These are phyloP conservation scores for Acidiella bohemica DNA, from an alignment of 495 filamentous ascomycete species.

Conservation along the genomic window DNA sequence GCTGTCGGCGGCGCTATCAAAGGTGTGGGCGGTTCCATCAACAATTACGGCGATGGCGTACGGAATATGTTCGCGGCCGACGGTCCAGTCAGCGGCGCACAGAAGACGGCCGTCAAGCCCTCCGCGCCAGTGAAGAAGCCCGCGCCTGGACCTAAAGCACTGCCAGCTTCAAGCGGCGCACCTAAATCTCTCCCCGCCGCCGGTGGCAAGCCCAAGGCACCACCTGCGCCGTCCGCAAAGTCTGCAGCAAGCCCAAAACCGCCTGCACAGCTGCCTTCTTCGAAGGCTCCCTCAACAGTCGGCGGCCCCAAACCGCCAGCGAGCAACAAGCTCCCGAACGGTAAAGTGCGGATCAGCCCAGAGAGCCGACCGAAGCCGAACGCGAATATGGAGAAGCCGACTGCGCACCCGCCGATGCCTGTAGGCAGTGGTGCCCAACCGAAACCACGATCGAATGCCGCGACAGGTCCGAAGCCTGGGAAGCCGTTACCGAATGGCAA, in stretches of 20 bases:
- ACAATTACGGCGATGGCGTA: conserved; percentile 17
- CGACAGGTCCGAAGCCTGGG: neutral
- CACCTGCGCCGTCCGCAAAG: too few species aligned
- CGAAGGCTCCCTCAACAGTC: too few species aligned
- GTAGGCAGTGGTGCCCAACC: neutral
- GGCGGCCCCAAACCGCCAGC: too few species aligned
- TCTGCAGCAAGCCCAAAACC: too few species aligned
- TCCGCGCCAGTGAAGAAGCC: conserved; percentile 7
- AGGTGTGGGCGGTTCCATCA: conserved; percentile 17
- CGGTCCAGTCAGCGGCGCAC: conserved; percentile 11
- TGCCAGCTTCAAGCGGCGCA: conserved; percentile 4
- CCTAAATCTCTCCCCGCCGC: conserved; percentile 2
- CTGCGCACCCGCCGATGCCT: neutral
- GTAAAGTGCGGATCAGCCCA: neutral
- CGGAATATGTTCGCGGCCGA: conserved; percentile 13
- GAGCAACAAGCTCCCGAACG: neutral
- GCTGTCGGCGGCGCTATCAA: conserved; percentile 13
- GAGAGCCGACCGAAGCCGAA: conserved; percentile 2
- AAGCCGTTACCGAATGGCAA: conserved; percentile 7
- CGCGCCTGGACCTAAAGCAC: conserved; percentile 5
- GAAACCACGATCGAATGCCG: neutral
- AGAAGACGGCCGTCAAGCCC: conserved; percentile 10
- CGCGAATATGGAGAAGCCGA: neutral
- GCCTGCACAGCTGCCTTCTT: too few species aligned
- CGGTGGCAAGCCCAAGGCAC: neutral